These are phyloP conservation scores for Fusarium duplospermum DNA, from an alignment of 2,329 filamentous ascomycete genomes.

Conservation along the genomic window DNA sequence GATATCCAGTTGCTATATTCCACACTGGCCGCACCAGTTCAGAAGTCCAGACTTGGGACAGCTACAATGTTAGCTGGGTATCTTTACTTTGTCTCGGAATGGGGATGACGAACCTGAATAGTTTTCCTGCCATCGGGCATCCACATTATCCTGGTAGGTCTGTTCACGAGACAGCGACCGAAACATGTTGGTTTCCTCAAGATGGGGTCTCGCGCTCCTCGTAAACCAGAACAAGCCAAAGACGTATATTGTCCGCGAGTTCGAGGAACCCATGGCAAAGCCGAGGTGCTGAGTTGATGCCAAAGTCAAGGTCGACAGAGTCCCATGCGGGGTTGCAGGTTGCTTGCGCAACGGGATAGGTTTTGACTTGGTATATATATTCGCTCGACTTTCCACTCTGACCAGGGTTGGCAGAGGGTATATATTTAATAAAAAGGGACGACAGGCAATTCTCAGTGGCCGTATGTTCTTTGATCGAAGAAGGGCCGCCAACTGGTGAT, in stretches of 20 bases:
- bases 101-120: no score
- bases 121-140: no score
- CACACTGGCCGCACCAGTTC: no score
- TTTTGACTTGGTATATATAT: neutral
- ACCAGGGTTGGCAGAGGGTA: neutral
- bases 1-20: neutral
- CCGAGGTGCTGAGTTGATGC: neutral
- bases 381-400: neutral
- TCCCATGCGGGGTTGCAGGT: neutral
- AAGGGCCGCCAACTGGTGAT: neutral
- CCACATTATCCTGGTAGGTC: no score
- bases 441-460: neutral
- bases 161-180: no score
- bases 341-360: neutral
- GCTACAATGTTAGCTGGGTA: no score
- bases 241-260: accelerated
- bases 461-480: neutral
- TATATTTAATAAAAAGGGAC: neutral
- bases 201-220: neutral
- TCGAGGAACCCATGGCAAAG: neutral
- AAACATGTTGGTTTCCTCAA: no score
- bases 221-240: neutral
- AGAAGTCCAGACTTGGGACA: no score
- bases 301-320: neutral
- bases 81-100: no score